phyloP scores from a whole-genome alignment of 2,329 filamentous ascomycete genomes.

The Pseudocercospora fuligena region DNA sequence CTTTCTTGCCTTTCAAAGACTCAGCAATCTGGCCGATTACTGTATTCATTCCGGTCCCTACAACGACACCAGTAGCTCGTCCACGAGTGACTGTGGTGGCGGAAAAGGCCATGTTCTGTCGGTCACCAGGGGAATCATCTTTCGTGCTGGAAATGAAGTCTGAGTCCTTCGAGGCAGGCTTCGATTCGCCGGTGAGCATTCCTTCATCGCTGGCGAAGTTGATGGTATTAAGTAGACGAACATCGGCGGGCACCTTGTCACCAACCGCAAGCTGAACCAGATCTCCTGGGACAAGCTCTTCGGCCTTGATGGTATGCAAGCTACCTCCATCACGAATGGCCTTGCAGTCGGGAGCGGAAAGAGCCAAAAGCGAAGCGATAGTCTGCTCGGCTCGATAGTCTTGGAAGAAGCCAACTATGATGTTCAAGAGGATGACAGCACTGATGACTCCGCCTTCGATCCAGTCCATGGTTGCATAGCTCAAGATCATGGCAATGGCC shows the following conservation, averaged over 20 bases:
- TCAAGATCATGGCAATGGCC: slow-evolving; percentile 62
- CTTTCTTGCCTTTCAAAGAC: slow-evolving; percentile 40
- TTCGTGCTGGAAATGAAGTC: slow-evolving; percentile 36
- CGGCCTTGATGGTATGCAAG: slow-evolving; percentile 57
- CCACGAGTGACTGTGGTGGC: slow-evolving; percentile 68
- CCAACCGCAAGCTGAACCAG: slow-evolving; percentile 66
- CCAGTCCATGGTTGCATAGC: slow-evolving; percentile 56
- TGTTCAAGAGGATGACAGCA: slow-evolving; percentile 51
- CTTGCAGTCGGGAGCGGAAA: slow-evolving; percentile 61
- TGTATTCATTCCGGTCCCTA: slow-evolving; percentile 65
- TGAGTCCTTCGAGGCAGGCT: slow-evolving; percentile 47
- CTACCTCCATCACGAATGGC: slow-evolving; percentile 61
- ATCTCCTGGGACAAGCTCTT: slow-evolving; percentile 69
- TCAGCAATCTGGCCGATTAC: slow-evolving; percentile 70
- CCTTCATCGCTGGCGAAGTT: slow-evolving; percentile 79
- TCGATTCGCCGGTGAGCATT: slow-evolving; percentile 71
- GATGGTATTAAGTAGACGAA: slow-evolving; percentile 64
- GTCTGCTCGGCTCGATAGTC: slow-evolving; percentile 65
- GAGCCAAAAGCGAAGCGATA: slow-evolving; percentile 60
- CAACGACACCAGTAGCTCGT: slow-evolving; percentile 63
- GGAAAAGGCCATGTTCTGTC: slow-evolving; percentile 67
- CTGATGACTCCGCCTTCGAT: slow-evolving; percentile 55
- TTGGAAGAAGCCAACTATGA: slow-evolving; percentile 58
- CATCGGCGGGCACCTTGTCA: slow-evolving; percentile 72
- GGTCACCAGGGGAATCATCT: slow-evolving; percentile 63